Percentiles rank a stretch among this genome's conserved stretches.
Conservation (phyloP, 441 rosid genomes). For the Jatropha multifida region DNA sequence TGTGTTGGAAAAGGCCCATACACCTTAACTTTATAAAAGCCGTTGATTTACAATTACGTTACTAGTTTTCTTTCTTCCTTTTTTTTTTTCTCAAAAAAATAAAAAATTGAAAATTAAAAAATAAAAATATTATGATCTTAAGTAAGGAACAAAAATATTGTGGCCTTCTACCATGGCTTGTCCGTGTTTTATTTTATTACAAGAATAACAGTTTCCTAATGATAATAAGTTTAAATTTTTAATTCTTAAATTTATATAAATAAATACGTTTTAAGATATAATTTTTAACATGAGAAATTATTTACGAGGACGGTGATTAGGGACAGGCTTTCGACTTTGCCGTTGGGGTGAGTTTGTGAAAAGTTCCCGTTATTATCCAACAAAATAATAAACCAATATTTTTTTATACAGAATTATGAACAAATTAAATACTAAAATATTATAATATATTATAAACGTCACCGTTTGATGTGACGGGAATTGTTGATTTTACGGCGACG, state of each 20-base stretch:
- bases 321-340: background rate
- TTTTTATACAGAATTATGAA: too few species aligned
- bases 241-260: too few species aligned
- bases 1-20: background rate
- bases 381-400: background rate
- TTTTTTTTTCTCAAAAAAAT: background rate
- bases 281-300: too few species aligned
- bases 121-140: too few species aligned
- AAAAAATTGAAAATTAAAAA: too few species aligned
- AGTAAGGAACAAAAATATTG: too few species aligned
- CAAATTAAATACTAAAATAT: too few species aligned
- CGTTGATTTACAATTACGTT: slow-evolving; percentile 8
- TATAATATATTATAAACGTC: slow-evolving; percentile 11
- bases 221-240: too few species aligned
- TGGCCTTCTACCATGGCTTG: too few species aligned
- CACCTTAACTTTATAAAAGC: slow-evolving; percentile 1
- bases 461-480: slow-evolving; percentile 30
- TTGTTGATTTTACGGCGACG: slow-evolving; percentile 30
- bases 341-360: background rate
- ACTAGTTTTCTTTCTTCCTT: background rate
- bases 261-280: too few species aligned
- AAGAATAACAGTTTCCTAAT: too few species aligned
- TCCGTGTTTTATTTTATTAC: too few species aligned
- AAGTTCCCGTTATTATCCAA: background rate
- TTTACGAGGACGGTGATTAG: background rate